These are phyloP conservation scores for Penicillium sp. DNA, from an alignment of 2,329 filamentous ascomycete genomes.

Conservation along the genomic window DNA sequence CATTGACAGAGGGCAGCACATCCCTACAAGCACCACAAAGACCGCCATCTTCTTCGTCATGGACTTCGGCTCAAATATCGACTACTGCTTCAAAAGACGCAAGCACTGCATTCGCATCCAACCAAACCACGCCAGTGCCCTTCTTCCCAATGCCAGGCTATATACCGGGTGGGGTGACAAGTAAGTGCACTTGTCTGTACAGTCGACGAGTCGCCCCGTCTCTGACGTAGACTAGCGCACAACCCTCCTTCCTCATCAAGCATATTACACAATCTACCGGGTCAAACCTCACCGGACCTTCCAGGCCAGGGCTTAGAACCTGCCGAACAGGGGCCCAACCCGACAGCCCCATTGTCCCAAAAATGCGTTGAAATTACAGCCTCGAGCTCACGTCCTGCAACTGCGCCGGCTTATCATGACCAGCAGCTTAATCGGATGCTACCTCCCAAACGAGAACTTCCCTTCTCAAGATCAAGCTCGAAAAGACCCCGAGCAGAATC, in stretches of 20 bases:
- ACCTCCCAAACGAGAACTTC: constrained; percentile 45
- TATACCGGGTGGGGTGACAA: constrained; percentile 5
- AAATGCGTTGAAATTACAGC: not conserved
- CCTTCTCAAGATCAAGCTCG: constrained; percentile 35
- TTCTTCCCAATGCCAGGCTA: constrained; percentile 6
- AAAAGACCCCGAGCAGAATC: constrained; percentile 18
- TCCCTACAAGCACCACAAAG: constrained; percentile 20
- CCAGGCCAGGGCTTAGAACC: no score
- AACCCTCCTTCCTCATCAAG: constrained; percentile 7
- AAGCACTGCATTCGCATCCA: constrained; percentile 5
- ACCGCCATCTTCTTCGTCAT: constrained; percentile 30
- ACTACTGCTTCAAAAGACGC: constrained; percentile 5
- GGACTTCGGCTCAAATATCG: constrained; percentile 14
- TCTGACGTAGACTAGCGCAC: no score
- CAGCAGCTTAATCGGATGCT: constrained; percentile 34
- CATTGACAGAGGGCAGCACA: constrained; percentile 41
- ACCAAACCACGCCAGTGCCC: constrained; percentile 4
- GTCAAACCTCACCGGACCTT: no score
- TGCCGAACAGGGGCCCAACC: no score
- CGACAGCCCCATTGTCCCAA: no score
- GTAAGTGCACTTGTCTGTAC: no score
- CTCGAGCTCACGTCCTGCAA: constrained; percentile 22
- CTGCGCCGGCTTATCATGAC: constrained; percentile 29
- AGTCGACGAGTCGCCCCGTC: no score
- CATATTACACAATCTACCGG: not conserved